Base-by-base conservation (phyloP, 2,329 filamentous ascomycete genomes). In the Rugonectria rugulosa region DNA sequence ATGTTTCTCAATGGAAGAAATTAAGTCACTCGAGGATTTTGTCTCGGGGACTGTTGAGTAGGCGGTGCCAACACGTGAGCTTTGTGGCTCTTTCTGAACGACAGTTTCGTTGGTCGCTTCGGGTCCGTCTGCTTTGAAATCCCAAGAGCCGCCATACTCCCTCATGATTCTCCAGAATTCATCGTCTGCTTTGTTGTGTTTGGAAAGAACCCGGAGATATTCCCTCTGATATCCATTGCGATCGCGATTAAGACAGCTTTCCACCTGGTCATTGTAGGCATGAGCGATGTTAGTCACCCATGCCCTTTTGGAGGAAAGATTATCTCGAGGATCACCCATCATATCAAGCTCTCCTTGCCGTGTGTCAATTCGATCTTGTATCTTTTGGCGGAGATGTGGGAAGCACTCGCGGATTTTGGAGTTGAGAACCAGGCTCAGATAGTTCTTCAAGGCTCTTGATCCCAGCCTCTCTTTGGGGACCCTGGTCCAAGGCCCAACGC, bases 371-470 rank as follows among this genome's bases (percentile, higher is more conserved):
- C 65, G 63, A 1, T 40, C 27, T 3, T 41, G 48, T 6, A 75
- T 65, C 0, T 56, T 64, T 0, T 36, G 47, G 20, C 68, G 62
- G 12, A 76, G 62, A 0, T 50, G 58, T 0, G 67, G 68, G 53
- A 77, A 78, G 10, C 70, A 71, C 0, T 53, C 57, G 3, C 66
- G 63, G 36, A 78, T 76, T 42, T 70, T 71, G 15, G 68, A 69
- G 31, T 73, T 70, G 8, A 75, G 60, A 8, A 75, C 52, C 2
- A 40, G 59, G 2, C 67, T 68, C 0, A 76, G 65, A 20, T 70
- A 65, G 2, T 53, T 58, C 24, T 71, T 70, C 6, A 75, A 60
- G 21, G 66, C 68, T 1, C 42, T 17, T 5, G 71, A 70, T 1
- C 73, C 72, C 6, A 70, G 63, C 11, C 70, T 66, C 0, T 57